Base-by-base conservation (phyloP, 73 alveolate genomes). In the Paramecium sonneborni region DNA sequence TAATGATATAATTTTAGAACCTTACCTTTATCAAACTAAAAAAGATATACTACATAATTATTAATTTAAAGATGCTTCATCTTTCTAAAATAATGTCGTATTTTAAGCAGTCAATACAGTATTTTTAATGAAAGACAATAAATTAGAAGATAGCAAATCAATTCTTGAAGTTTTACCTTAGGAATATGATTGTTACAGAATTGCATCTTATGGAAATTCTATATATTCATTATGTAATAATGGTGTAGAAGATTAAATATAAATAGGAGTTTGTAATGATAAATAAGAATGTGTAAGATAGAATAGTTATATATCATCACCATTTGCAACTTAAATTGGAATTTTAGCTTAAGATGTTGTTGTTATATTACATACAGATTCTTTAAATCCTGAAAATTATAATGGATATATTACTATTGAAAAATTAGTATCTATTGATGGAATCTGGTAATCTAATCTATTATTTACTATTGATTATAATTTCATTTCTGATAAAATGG, bases 181-280 rank as follows among this genome's bases (percentile, higher is more conserved):
- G 12, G 39, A 26, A 62, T 62, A 62, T 14, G 44, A 26, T 62
- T 62, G 84, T 14, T 62, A 23, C 44, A 62, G 84, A 62, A 11
- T 62, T 11, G 39, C 84, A 30, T 1, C 84, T 62, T 62, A 7
- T 62, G 44, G 20, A 1, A 30, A 32, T 5, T 62, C 84, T 7
- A 26, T 62, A 1, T 62, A 62, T 62, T 62, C 84, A 3, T 12
- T 62, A 11, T 62, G 84, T 32, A 62, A 62, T 26, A 62, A 62
- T 62, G 84, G 84, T 32, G 84, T 62, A 2, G 84, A 62, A 26
- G 84, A 62, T 62, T 62, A 62, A 62, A 32, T 62, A 11, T 62
- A 62, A 32, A 26, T 62, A 6, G 84, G 24, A 7, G 24, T 2
- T 26, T 62, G 84, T 32, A 26, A 62, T 62, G 84, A 62, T 32